phyloP scores from a whole-genome alignment of 2,329 filamentous ascomycete species.

The Chrysoporthe cubensis region DNA sequence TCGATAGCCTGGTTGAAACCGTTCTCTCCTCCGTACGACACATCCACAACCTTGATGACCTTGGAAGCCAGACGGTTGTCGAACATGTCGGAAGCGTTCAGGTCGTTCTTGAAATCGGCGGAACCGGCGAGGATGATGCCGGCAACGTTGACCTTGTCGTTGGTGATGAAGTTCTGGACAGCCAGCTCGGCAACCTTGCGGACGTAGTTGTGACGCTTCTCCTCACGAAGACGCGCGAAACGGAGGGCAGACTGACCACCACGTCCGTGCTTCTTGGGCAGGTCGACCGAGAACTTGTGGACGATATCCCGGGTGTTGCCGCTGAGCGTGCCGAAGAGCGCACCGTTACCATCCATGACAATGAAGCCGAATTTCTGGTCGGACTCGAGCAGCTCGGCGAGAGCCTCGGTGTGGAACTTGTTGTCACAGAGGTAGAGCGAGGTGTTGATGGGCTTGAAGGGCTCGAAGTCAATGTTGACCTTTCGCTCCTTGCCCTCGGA shows the following conservation, averaged over 20 bases:
- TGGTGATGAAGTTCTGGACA: conserved; percentile 98
- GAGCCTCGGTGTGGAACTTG: conserved; percentile 98
- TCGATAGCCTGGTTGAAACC: conserved; percentile 99
- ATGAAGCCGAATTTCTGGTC: conserved; percentile 99
- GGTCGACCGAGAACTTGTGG: conserved; percentile 97
- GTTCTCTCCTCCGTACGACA: conserved; percentile 98
- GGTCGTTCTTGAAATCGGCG: conserved; percentile 98
- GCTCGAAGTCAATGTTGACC: conserved; percentile 99
- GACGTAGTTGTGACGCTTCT: conserved; percentile 99
- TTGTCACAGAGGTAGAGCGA: conserved; percentile 99
- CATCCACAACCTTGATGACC: conserved; percentile 99
- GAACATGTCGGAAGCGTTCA: conserved; percentile 97
- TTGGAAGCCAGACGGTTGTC: conserved; percentile 88
- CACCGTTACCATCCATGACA: conserved; percentile 99
- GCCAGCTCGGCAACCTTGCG: conserved; percentile 97
- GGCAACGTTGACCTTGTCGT: conserved; percentile 97
- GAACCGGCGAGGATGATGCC: conserved; percentile 95
- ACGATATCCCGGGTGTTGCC: conserved; percentile 96
- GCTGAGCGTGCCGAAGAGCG: conserved; percentile 93
- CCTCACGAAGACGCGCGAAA: conserved; percentile 98
- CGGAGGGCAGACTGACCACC: conserved; percentile 99
- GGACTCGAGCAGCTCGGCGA: conserved; percentile 95
- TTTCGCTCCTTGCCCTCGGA: conserved; percentile 98
- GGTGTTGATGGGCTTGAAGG: conserved; percentile 99
- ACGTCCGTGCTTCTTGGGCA: conserved; percentile 99